A percentile compares a stretch with the other conserved stretches of the same genome.
phyloP scores from a whole-genome alignment of 2,329 filamentous ascomycete species.

The Penicillium sp. region DNA sequence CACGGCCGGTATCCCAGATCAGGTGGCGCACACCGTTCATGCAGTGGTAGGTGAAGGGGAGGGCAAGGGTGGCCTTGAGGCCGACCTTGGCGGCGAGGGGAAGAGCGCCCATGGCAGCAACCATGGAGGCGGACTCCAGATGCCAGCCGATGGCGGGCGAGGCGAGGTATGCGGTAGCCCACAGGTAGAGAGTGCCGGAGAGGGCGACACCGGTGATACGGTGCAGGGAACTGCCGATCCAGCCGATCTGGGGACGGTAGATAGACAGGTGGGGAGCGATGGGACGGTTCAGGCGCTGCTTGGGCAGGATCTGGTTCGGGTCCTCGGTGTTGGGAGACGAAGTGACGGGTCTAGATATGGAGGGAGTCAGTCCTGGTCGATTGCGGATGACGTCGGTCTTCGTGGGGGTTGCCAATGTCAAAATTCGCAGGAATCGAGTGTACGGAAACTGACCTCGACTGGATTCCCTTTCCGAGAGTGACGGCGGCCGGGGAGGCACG shows the following conservation, averaged over 20 bases:
- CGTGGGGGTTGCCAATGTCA: background rate
- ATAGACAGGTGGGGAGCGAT: constrained; percentile 80
- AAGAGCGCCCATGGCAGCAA: constrained; percentile 62
- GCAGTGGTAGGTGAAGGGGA: constrained; percentile 67
- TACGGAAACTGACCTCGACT: constrained; percentile 42
- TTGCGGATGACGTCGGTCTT: constrained; percentile 30
- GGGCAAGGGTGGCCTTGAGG: constrained; percentile 58
- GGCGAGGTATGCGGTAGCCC: constrained; percentile 75
- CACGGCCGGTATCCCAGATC: constrained; percentile 64
- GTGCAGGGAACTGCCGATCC: constrained; percentile 72
- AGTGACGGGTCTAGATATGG: constrained; percentile 30
- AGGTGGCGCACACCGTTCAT: constrained; percentile 72
- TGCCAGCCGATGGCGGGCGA: constrained; percentile 73
- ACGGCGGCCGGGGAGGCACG: constrained; percentile 46
- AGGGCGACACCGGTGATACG: constrained; percentile 78
- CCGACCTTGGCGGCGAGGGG: constrained; percentile 58
- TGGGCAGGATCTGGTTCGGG: constrained; percentile 62
- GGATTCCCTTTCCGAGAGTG: constrained; percentile 42
- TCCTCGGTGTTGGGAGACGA: constrained; percentile 33
- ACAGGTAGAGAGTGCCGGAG: constrained; percentile 74
- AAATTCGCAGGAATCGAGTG: background rate
- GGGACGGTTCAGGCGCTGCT: constrained; percentile 78
- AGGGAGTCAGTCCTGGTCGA: constrained; percentile 16
- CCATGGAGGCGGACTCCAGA: constrained; percentile 62
- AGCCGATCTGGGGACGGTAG: constrained; percentile 85